Conservation (phyloP, 225 moss, liverwort and hornwort species). For the Lunularia cruciata region DNA sequence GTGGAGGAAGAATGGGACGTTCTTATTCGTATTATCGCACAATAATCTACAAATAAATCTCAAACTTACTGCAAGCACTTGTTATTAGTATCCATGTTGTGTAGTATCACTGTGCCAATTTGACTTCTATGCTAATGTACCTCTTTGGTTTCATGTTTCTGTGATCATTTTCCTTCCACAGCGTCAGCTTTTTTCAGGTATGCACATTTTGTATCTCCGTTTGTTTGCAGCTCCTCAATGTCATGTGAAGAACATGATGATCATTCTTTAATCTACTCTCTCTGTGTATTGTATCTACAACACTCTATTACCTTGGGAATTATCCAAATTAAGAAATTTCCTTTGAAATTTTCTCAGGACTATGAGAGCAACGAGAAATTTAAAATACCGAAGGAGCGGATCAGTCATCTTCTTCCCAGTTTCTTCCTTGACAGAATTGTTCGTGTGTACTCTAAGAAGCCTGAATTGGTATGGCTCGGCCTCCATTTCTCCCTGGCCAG, state of each 20-base stretch:
- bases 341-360: constrained; percentile 51
- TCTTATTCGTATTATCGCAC: no score
- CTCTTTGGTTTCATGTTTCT: not conserved
- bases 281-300: no score
- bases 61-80: no score
- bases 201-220: not conserved
- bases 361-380: constrained; percentile 86
- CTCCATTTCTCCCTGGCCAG: not conserved
- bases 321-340: not conserved
- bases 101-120: no score
- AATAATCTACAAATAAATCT: no score
- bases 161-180: constrained; percentile 28
- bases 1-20: no score
- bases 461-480: constrained; percentile 62
- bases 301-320: no score
- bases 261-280: no score
- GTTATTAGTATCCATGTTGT: no score
- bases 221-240: no score
- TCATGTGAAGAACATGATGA: no score
- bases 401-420: constrained; percentile 83
- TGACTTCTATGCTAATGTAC: not conserved
- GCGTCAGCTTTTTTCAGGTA: constrained; percentile 89
- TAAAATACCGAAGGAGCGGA: constrained; percentile 72
- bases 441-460: constrained; percentile 86
- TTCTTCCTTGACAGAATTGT: constrained; percentile 76